Base-by-base conservation (phyloP, 2,329 filamentous ascomycete genomes). In the Cercospora beticola region DNA sequence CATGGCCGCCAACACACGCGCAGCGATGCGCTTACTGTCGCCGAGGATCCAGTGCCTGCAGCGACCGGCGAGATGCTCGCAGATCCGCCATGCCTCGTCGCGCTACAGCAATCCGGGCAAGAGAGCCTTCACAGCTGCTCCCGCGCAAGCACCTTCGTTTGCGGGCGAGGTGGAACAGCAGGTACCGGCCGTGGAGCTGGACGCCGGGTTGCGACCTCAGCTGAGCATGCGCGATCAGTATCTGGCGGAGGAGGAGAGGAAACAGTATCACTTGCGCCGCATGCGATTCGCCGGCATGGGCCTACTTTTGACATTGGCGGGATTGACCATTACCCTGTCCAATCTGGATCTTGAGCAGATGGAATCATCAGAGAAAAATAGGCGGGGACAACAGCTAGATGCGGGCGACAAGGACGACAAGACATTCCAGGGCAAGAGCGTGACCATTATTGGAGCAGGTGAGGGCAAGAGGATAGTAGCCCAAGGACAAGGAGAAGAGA, bases 391-490 rank as follows among this genome's bases (percentile, higher is more conserved):
- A 31, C 77, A 79, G 67, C 63, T 79, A 36, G 79, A 81, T 65
- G 75, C 78, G 30, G 72, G 75, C 7, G 72, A 74, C 5, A 74
- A 79, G 33, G 70, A 72, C 8, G 76, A 78, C 72, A 72, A 80
- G 6, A 76, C 78, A 18, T 86, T 86, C 68, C 83, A 84, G 68
- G 85, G 85, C 63, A 86, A 87, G 72, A 84, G 86, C 56, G 84
- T 87, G 5, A 81, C 88, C 16, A 79, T 89, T 18, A 85, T 91
- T 14, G 79, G 90, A 1, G 89, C 89, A 68, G 88, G 90, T 70
- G 86, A 87, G n/a, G 77, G 74, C 65, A 79, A 79, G 72, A 82
- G 81, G 76, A 84, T 82, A 73, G 83, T 83, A 10, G 81, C 82
- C 0, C 77, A 82, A 64, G 76, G 74, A 12, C 73, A 80, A 26